These are phyloP conservation scores for Yamadazyma sp. DNA, from an alignment of 805 yeast species.

Conservation along the genomic window DNA sequence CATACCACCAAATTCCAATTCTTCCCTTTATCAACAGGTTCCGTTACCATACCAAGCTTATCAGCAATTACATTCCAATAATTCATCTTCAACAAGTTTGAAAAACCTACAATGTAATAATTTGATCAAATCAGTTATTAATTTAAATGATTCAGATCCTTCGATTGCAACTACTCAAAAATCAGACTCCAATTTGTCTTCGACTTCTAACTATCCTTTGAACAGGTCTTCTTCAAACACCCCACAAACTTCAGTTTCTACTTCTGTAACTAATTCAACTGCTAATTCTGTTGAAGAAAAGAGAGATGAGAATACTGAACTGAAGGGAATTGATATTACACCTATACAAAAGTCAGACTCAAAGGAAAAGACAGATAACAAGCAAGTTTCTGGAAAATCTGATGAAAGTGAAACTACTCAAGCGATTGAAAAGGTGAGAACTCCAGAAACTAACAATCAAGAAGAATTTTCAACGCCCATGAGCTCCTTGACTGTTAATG, in stretches of 20 bases:
- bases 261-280: not conserved
- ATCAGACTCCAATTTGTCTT: not conserved
- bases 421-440: not conserved
- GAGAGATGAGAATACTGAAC: not conserved
- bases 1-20: not conserved
- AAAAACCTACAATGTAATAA: conserved; percentile 13
- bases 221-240: conserved; percentile 13
- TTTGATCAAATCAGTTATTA: conserved; percentile 8
- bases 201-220: conserved; percentile 5
- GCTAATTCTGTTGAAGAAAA: not conserved
- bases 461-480: conserved; percentile 8
- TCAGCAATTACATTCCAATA: conserved; percentile 11
- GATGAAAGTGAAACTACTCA: not conserved
- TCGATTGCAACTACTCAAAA: conserved; percentile 2
- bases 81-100: conserved; percentile 14
- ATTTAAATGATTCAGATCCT: conserved; percentile 8
- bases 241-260: conserved; percentile 12
- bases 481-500: conserved; percentile 5
- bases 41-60: conserved; percentile 9
- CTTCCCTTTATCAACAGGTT: conserved; percentile 1
- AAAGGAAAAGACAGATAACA: not conserved
- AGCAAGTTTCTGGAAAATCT: not conserved
- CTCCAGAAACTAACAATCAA: conserved; percentile 3
- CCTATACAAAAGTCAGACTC: not conserved
- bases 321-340: not conserved